These are phyloP conservation scores for Globisporangium ultimum DNA, from an alignment of 352 stramenopile genomes.

Conservation along the genomic window DNA sequence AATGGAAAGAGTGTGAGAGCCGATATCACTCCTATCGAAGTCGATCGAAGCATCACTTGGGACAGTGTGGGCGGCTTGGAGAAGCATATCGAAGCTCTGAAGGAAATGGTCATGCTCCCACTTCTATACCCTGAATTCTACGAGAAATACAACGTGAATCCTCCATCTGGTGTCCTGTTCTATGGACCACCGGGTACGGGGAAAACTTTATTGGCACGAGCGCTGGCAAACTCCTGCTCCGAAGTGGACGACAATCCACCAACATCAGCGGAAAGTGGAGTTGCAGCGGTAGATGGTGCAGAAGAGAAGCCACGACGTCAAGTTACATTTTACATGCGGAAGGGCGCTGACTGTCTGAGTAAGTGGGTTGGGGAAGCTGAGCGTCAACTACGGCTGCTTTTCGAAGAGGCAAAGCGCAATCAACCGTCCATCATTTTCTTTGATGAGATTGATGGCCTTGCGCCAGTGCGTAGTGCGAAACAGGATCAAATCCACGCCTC, in stretches of 20 bases:
- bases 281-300: conserved; percentile 16
- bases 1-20: conserved; percentile 48
- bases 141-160: conserved; percentile 82
- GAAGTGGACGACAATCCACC: conserved; percentile 21
- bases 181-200: conserved; percentile 91
- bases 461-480: conserved; percentile 89
- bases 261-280: conserved; percentile 9
- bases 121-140: conserved; percentile 93
- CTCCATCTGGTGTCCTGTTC: conserved; percentile 86
- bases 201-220: conserved; percentile 89
- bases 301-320: conserved; percentile 34
- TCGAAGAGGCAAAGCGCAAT: conserved; percentile 88
- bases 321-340: conserved; percentile 94
- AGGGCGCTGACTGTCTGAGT: conserved; percentile 88
- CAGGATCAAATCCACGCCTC: conserved; percentile 93
- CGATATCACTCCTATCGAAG: conserved; percentile 79
- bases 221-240: conserved; percentile 86
- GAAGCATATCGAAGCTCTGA: conserved; percentile 86
- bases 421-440: conserved; percentile 95
- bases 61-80: conserved; percentile 81
- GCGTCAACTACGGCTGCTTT: conserved; percentile 86
- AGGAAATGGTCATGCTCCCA: conserved; percentile 94
- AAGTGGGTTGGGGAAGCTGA: conserved; percentile 94
- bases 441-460: conserved; percentile 92
- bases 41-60: conserved; percentile 84